Base-by-base conservation (phyloP, 2,329 filamentous ascomycete genomes). In the Alternaria sp. region DNA sequence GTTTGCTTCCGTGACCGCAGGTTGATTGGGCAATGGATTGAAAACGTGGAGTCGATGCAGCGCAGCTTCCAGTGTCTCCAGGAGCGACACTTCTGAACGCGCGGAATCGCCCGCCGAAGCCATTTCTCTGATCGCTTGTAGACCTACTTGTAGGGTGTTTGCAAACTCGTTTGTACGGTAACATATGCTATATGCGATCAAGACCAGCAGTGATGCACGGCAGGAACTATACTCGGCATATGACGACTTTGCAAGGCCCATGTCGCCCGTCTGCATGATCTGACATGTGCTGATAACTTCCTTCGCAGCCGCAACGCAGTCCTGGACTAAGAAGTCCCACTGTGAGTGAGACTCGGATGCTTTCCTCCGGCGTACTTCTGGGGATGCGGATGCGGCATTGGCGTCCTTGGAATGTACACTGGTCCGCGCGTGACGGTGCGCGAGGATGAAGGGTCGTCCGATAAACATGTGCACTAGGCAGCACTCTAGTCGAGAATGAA, bases 161-260 rank as follows among this genome's bases (percentile, higher is more conserved):
- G 63, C 55, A 25, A 62, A 62, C 28, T 65, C 63, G n/a, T 59
- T 62, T n/a, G 56, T 59, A 17, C 58, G 57, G 28, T 56, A 51
- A 12, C 53, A 61, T 6, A 61, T 64, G 49, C 64, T 67, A 23
- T 68, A 60, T 2, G 66, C 63, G 12, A 68, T 61, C 19, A 68
- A 49, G 9, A 66, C 58, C 11, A 68, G 55, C 8, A 68, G 58
- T 4, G 66, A 59, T 6, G 66, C 66, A 4, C 66, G 63, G 30
- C 66, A 68, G 26, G 66, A 57, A 49, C 62, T 65, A 23, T 59
- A 67, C 19, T 67, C 65, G 28, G 53, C 53, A 60, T 68, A 68
- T 9, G 57, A 62, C 21, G 66, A 57, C 32, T 56, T 62, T 43
- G 64, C 64, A 43, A 68, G 64, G 28, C 64, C 66, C n/a, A 67